Evolutionary conservation across 2,329 filamentous ascomycete genomes (phyloP).

Genomic region (Aaosphaeria arxii): DNA sequence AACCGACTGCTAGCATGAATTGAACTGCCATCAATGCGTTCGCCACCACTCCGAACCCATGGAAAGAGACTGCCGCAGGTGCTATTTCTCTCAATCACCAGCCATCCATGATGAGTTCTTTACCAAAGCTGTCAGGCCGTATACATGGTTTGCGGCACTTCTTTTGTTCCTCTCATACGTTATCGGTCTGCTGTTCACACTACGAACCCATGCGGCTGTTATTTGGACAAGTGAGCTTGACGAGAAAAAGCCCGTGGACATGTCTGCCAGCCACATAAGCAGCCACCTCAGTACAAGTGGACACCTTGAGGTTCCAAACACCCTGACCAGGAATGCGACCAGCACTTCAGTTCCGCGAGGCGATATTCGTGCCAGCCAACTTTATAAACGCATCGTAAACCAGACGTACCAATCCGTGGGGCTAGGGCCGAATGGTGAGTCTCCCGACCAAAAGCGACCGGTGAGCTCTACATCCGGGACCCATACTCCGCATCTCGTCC

Average conservation of each 20-base stretch:
- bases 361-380: constrained; percentile 80
- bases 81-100: constrained; percentile 88
- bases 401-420: constrained; percentile 86
- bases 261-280: constrained; percentile 30
- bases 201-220: constrained; percentile 91
- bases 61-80: constrained; percentile 77
- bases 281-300: constrained; percentile 29
- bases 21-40: constrained; percentile 71
- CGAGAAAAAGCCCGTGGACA: constrained; percentile 46
- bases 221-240: constrained; percentile 85
- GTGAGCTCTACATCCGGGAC: constrained; percentile 17
- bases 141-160: constrained; percentile 82
- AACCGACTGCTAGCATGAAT: constrained; percentile 63
- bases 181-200: constrained; percentile 91
- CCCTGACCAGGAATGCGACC: constrained; percentile 27
- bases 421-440: constrained; percentile 55
- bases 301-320: constrained; percentile 26
- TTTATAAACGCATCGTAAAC: constrained; percentile 91
- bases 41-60: constrained; percentile 48
- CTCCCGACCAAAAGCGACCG: constrained; percentile 35
- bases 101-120: constrained; percentile 87
- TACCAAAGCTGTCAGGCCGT: constrained; percentile 83
- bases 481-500: constrained; percentile 33
- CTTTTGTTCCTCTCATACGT: constrained; percentile 90
- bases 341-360: constrained; percentile 25